Base-by-base conservation (phyloP, 176 grass and related monocot species). In the Aegilops bicornis region DNA sequence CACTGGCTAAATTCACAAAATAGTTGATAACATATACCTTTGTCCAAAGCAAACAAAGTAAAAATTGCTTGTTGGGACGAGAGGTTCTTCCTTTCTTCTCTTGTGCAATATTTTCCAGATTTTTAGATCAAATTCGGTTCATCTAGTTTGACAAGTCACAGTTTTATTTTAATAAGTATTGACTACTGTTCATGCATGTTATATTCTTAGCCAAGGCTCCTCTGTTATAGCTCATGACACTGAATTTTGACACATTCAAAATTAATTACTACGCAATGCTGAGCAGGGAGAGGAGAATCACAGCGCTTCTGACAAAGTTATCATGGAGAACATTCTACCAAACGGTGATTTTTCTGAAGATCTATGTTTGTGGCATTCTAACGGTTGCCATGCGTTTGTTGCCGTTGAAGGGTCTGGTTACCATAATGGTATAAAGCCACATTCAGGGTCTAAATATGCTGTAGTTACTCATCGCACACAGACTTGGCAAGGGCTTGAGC, bases 401-500 rank as follows among this genome's bases (percentile, higher is more conserved):
- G 92, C 94, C 40, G 64, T 25, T 39, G 87, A 96, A 88, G 92
- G 82, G 74, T 94, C 89, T 71, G 56, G 82, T 79, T 94, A 92
- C 72, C 83, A 84, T 71, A 59, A 91, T 64, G 94, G 92, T 90
- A 83, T 94, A 87, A 94, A 86, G 71, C 90, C 96, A 19, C 89
- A 89, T 83, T 98, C 91, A 23, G 96, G 91, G 17, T 77, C 82
- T 58, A 91, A 74, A 74, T 99, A 99, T 88, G 92, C 90, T 73
- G 89, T 99, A 19, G 82, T 98, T 78, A 98, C 92, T 35, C 40
- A 90, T 40, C 88, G 97, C 50, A 96, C 74, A 36, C 88, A 94
- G 80, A 91, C 10, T 59, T 99, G 97, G 97, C 94, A 99, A 77
- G 97, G 97, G 66, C 77, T 99, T 69, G 94, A 99, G 58, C 97